phyloP scores from a whole-genome alignment of 2,329 filamentous ascomycete species.

The Colletotrichum sp. region DNA sequence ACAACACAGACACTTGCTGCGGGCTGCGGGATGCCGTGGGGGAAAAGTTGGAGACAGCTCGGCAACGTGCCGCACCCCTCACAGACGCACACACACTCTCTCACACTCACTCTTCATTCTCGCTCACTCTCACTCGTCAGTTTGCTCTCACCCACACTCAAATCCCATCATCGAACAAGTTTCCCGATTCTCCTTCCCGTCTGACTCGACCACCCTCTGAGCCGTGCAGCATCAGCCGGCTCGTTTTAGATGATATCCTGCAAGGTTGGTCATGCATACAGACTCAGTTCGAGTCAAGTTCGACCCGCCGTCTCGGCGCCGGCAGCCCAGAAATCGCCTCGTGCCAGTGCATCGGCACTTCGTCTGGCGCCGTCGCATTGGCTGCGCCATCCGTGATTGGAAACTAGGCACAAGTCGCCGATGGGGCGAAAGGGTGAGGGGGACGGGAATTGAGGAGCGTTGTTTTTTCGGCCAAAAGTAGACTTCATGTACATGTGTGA shows the following conservation, averaged over 20 bases:
- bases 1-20: not conserved
- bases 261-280: constrained; percentile 10
- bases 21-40: not conserved
- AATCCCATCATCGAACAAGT: not conserved
- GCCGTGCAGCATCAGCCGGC: not conserved
- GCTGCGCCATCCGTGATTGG: not conserved
- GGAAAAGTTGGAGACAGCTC: constrained; percentile 5
- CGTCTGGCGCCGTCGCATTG: not conserved
- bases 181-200: not conserved
- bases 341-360: constrained; percentile 5
- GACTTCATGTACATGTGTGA: not conserved
- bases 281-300: not conserved
- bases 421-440: not conserved
- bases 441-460: not conserved
- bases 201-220: constrained; percentile 3
- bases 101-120: not conserved
- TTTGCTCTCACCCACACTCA: not conserved
- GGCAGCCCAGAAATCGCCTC: not conserved
- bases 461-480: not conserved
- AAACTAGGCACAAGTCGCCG: not conserved
- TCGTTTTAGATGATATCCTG: not conserved
- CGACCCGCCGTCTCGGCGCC: not conserved
- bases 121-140: not conserved
- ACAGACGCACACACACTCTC: not conserved
- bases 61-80: constrained; percentile 11